Evolutionary conservation across 768 basidiomycete species (phyloP).

Genomic region (Leccinellum luteum): DNA sequence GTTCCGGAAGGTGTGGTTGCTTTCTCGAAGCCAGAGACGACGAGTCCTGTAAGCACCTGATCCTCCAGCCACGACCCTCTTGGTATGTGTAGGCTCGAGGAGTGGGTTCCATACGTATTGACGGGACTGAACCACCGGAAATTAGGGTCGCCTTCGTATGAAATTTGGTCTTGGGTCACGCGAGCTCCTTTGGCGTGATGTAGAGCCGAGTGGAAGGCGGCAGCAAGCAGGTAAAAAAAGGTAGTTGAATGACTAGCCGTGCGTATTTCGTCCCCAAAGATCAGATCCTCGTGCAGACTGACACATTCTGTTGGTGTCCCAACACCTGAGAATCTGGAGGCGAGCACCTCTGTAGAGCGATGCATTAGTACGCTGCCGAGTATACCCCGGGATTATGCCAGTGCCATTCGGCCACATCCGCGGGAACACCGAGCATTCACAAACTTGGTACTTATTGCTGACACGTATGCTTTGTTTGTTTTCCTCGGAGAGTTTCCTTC

Average conservation of each 20-base stretch:
- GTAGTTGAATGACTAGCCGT: conserved; percentile 7
- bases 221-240: not conserved
- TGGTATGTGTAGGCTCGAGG: conserved; percentile 18
- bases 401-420: conserved; percentile 16
- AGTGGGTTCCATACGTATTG: conserved; percentile 1
- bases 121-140: conserved; percentile 17
- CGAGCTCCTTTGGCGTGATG: conserved; percentile 15
- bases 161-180: conserved; percentile 21
- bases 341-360: conserved; percentile 5
- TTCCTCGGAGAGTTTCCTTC: conserved; percentile 1
- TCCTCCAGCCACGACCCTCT: conserved; percentile 22
- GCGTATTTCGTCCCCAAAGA: conserved; percentile 5
- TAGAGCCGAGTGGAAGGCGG: conserved; percentile 4
- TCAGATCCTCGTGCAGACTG: not conserved
- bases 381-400: conserved; percentile 5
- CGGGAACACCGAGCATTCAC: conserved; percentile 18
- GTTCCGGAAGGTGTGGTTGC: conserved; percentile 7
- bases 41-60: conserved; percentile 14
- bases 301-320: not conserved
- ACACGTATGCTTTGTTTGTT: conserved; percentile 7
- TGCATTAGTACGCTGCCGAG: conserved; percentile 4
- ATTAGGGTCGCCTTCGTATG: conserved; percentile 20
- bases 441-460: not conserved
- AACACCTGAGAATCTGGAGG: conserved; percentile 11
- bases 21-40: conserved; percentile 17